Evolutionary conservation across 345 rosid genomes (phyloP), one percentile per base, ranked within the genome.

Genomic region (Salix arbutifolia): DNA sequence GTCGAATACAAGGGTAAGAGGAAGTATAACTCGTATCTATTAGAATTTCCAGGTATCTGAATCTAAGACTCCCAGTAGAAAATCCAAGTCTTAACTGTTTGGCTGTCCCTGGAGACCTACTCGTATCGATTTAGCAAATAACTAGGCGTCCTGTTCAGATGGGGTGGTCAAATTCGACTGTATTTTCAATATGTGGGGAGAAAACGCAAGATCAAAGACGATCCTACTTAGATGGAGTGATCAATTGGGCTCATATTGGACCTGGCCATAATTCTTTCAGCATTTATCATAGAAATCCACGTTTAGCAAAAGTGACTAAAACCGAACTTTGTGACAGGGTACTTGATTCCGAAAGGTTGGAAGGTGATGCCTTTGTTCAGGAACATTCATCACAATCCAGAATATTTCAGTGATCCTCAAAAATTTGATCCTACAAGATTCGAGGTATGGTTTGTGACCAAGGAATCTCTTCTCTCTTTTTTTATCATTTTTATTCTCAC

Each of bases 351-450:
- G 0, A 91, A 89, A 77, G 97, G 97, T 17, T 91, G 94, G 92
- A 91, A 91, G 86, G 97, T 89, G 65, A 83, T 91, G 91, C 97
- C 97, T 74, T 81, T 89, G 71, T 90, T 91, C 85, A 89, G 97
- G 82, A 91, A 85, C 83, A 83, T 89, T 76, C 97, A 91, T 76
- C 94, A 89, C 85, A 84, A 82, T 84, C 89, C 90, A 61, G 85
- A 90, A 61, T 85, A 80, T 78, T 91, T 87, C 73, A 66, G 70
- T 18, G 88, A 91, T 79, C 94, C 97, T 16, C 85, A 90, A 12
- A 87, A 85, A 33, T 89, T 91, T 70, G 90, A 91, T 77, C 91
- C 94, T 53, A 85, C 87, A 17, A 86, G 97, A 82, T 91, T 91
- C 81, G 91, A 91, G 94, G 97, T 91, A 78, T 23, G 73, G 72